These are phyloP conservation scores for Gynochthodes officinalis DNA, from an alignment of 257 asterid species.

Conservation along the genomic window DNA sequence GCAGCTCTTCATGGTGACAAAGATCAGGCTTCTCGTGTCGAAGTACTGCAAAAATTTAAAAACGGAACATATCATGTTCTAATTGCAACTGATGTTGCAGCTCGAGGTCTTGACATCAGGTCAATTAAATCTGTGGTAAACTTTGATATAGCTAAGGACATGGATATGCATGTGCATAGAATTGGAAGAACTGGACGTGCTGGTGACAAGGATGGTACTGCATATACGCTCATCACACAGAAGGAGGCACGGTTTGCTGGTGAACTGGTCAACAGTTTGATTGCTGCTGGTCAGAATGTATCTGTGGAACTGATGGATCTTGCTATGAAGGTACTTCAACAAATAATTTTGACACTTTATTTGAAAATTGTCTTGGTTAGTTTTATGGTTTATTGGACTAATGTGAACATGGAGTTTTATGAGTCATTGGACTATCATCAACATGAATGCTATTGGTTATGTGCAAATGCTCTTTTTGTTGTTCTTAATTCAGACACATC, in stretches of 20 bases:
- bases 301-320: constrained; percentile 89
- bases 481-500: neutral
- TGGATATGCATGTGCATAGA: constrained; percentile 99
- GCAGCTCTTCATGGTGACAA: constrained; percentile 99
- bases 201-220: constrained; percentile 98
- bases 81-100: constrained; percentile 98
- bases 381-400: neutral
- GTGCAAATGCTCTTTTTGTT: neutral
- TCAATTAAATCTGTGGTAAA: constrained; percentile 95
- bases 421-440: neutral
- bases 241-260: constrained; percentile 98
- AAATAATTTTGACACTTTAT: neutral
- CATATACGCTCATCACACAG: constrained; percentile 86
- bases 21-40: constrained; percentile 96
- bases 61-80: constrained; percentile 90
- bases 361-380: neutral
- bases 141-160: constrained; percentile 91
- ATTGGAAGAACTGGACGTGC: constrained; percentile 99
- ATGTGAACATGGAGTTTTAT: neutral
- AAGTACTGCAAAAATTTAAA: constrained; percentile 80
- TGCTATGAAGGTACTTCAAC: constrained; percentile 83
- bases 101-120: constrained; percentile 99
- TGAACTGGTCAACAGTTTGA: constrained; percentile 82
- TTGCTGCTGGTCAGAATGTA: constrained; percentile 97
- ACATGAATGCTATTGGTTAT: neutral